Conservation (phyloP, 805 yeast genomes). For the Yarrowia sp. region DNA sequence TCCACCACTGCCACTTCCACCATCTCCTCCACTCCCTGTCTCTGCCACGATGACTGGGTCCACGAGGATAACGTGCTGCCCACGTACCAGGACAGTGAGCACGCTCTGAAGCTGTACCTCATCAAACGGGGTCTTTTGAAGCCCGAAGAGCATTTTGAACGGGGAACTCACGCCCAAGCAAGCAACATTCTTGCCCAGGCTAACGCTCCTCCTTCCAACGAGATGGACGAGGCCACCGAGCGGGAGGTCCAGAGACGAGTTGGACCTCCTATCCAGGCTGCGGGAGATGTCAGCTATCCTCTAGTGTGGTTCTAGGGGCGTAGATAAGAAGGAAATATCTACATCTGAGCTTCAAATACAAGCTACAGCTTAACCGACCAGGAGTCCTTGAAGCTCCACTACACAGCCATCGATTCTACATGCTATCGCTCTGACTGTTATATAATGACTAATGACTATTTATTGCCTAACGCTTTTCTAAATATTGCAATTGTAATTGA, state of each 20-base stretch:
- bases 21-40: conserved; percentile 20
- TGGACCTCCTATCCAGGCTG: neutral
- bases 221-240: conserved; percentile 18
- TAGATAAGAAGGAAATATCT: neutral
- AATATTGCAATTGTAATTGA: neutral
- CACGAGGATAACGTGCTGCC: conserved; percentile 44
- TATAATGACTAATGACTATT: conserved; percentile 27
- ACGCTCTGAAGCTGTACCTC: conserved; percentile 42
- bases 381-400: no score
- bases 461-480: neutral
- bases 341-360: no score
- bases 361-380: no score
- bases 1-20: conserved; percentile 22
- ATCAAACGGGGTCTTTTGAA: conserved; percentile 6
- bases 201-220: conserved; percentile 36
- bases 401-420: neutral
- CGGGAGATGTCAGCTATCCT: conserved; percentile 24
- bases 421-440: neutral
- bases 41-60: conserved; percentile 41
- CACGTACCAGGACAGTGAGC: conserved; percentile 43
- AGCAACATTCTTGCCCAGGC: conserved; percentile 21
- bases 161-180: conserved; percentile 19
- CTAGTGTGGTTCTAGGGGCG: conserved; percentile 20
- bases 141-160: conserved; percentile 30
- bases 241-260: conserved; percentile 1